Evolutionary conservation across 306 rosid genomes (phyloP).

Genomic region (Morella rubra): DNA sequence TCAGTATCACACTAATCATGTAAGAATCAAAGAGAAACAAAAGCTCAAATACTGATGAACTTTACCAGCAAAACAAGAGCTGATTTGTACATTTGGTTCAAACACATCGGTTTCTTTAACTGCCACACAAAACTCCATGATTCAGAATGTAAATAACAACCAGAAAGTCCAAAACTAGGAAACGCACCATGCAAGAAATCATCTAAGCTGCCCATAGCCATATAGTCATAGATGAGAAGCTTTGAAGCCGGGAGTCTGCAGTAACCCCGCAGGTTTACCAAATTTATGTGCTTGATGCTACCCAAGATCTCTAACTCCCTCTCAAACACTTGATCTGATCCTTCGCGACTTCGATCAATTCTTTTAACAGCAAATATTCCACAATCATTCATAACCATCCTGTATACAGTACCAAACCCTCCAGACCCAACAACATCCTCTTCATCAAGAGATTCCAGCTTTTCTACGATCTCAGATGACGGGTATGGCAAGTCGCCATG

Average conservation of each 20-base stretch:
- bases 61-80: not conserved
- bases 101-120: not conserved
- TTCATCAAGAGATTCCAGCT: slow-evolving; percentile 79
- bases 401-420: slow-evolving; percentile 85
- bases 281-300: slow-evolving; percentile 82
- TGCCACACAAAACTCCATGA: not conserved
- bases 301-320: slow-evolving; percentile 92
- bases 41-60: not conserved
- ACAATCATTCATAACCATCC: slow-evolving; percentile 92
- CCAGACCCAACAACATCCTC: slow-evolving; percentile 85
- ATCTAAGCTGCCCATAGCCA: slow-evolving; percentile 85
- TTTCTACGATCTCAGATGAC: slow-evolving; percentile 77
- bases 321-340: slow-evolving; percentile 85
- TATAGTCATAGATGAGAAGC: slow-evolving; percentile 82
- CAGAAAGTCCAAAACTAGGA: slow-evolving; percentile 1
- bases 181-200: slow-evolving; percentile 81
- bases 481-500: slow-evolving; percentile 93
- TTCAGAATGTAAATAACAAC: slow-evolving; percentile 7
- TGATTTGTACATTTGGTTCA: not conserved
- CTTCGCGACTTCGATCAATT: slow-evolving; percentile 71
- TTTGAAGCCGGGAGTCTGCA: slow-evolving; percentile 90
- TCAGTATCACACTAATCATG: not conserved
- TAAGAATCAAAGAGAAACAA: not conserved
- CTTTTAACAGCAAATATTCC: slow-evolving; percentile 89
- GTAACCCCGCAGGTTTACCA: slow-evolving; percentile 86